A percentile compares a stretch with the other conserved stretches of the same genome.
phyloP scores from a whole-genome alignment of 1,284 basidiomycete genomes.

The Irpex sp. region DNA sequence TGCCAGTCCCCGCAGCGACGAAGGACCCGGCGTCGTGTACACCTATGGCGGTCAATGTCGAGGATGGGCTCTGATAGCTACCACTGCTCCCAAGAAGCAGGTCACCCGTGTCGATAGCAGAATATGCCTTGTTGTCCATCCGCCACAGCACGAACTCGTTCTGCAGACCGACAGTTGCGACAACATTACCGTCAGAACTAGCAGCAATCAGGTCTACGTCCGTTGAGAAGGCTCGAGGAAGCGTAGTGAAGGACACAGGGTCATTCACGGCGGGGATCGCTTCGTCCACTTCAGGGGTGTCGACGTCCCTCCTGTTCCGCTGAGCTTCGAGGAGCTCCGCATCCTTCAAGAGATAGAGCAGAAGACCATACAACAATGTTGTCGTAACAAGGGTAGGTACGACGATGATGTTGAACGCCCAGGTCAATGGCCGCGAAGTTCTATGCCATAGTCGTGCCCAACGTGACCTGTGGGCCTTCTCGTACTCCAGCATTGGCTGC shows the following conservation, averaged over 20 bases:
- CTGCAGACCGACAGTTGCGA: conserved; percentile 71
- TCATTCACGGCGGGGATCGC: conserved; percentile 36
- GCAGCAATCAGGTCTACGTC: conserved; percentile 80
- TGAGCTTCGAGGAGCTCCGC: conserved; percentile 88
- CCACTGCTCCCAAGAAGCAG: conserved; percentile 41
- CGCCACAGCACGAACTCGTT: conserved; percentile 74
- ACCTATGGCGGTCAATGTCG: conserved; percentile 52
- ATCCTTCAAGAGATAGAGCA: conserved; percentile 90
- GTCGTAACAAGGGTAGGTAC: conserved; percentile 82
- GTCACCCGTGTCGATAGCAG: conserved; percentile 47
- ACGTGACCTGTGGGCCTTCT: conserved; percentile 33
- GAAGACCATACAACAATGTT: conserved; percentile 66
- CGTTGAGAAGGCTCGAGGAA: conserved; percentile 71
- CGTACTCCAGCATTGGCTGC: conserved; percentile 15
- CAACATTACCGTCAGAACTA: conserved; percentile 56
- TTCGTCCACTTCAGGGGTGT: conserved; percentile 25
- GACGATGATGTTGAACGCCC: conserved; percentile 79
- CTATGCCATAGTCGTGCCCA: conserved; percentile 42
- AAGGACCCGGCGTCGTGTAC: conserved; percentile 50
- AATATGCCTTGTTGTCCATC: conserved; percentile 34
- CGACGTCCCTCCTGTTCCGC: conserved; percentile 48
- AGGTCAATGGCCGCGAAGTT: conserved; percentile 52
- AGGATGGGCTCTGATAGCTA: conserved; percentile 40
- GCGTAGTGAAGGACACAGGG: conserved; percentile 55
- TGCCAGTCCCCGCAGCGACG: conserved; percentile 61